Percentiles rank a stretch among this genome's conserved stretches.
Evolutionary conservation across 1,284 basidiomycete genomes (phyloP).

Genomic region (Puccinia coronata): DNA sequence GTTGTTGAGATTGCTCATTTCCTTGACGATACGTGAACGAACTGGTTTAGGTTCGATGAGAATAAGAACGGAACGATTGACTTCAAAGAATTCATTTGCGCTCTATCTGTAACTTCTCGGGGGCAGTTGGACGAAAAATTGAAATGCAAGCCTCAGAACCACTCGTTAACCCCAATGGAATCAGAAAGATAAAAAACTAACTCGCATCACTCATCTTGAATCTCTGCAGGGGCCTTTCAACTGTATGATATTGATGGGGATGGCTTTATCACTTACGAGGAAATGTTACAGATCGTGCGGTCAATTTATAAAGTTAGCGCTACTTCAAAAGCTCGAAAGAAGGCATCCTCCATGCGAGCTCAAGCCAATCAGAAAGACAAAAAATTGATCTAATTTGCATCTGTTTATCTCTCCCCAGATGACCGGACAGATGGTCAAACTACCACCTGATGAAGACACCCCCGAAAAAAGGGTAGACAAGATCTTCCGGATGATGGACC

Average conservation of each 20-base stretch:
- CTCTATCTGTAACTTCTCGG: conserved; percentile 88
- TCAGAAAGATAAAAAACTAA: conserved; percentile 18
- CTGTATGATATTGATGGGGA: conserved; percentile 98
- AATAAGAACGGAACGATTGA: conserved; percentile 57
- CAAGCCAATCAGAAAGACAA: not conserved
- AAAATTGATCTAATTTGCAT: no score
- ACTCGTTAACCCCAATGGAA: not conserved
- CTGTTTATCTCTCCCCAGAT: conserved; percentile 51
- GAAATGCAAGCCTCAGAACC: conserved; percentile 70
- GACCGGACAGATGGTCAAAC: conserved; percentile 91
- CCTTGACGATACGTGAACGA: not conserved
- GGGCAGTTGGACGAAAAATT: conserved; percentile 97
- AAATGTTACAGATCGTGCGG: conserved; percentile 95
- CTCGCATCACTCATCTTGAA: conserved; percentile 51
- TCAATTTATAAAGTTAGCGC: conserved; percentile 79
- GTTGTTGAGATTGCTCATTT: conserved; percentile 69
- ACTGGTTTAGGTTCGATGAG: conserved; percentile 15
- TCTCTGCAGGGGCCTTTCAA: conserved; percentile 91
- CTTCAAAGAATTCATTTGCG: conserved; percentile 88
- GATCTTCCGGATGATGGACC: conserved; percentile 57
- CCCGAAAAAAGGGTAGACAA: conserved; percentile 99
- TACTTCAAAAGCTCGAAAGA: not conserved
- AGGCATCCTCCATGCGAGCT: conserved; percentile 67
- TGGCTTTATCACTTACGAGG: conserved; percentile 93
- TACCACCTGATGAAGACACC: conserved; percentile 96